phyloP scores from a whole-genome alignment of 2,329 filamentous ascomycete species.

The Seiridium cupressi region DNA sequence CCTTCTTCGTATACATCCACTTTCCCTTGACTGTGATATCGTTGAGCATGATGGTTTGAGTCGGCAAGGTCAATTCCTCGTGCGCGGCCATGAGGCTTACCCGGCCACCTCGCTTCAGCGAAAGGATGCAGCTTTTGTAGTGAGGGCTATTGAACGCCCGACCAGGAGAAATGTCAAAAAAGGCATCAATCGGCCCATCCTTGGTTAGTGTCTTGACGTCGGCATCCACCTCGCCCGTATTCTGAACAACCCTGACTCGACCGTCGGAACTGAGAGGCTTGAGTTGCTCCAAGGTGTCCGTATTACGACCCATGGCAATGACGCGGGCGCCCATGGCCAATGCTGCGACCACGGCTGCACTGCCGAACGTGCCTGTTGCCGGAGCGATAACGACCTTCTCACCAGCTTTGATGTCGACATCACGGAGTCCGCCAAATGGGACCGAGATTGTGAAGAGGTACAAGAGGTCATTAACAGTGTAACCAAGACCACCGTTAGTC shows the following conservation, averaged over 20 bases:
- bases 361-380: constrained; percentile 44
- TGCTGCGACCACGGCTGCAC: constrained; percentile 40
- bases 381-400: constrained; percentile 44
- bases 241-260: constrained; percentile 24
- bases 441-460: constrained; percentile 13
- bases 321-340: constrained; percentile 47
- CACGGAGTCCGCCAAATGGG: constrained; percentile 17
- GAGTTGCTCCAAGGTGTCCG: constrained; percentile 29
- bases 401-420: constrained; percentile 33
- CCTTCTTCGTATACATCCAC: constrained; percentile 39
- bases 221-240: constrained; percentile 32
- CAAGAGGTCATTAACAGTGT: constrained; percentile 14
- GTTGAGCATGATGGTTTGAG: constrained; percentile 26
- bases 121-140: constrained; percentile 32
- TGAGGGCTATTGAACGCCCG: constrained; percentile 31
- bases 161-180: constrained; percentile 42
- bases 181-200: constrained; percentile 34
- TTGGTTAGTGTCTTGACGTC: constrained; percentile 22
- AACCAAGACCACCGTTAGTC: constrained; percentile 11
- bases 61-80: constrained; percentile 26
- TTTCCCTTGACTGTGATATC: constrained; percentile 35
- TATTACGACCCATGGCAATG: constrained; percentile 42
- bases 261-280: constrained; percentile 18
- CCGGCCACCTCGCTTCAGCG: constrained; percentile 28
- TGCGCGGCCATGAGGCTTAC: constrained; percentile 24